Evolutionary conservation across 2,329 filamentous ascomycete species (phyloP).

Genomic region (Colletotrichum tabaci): DNA sequence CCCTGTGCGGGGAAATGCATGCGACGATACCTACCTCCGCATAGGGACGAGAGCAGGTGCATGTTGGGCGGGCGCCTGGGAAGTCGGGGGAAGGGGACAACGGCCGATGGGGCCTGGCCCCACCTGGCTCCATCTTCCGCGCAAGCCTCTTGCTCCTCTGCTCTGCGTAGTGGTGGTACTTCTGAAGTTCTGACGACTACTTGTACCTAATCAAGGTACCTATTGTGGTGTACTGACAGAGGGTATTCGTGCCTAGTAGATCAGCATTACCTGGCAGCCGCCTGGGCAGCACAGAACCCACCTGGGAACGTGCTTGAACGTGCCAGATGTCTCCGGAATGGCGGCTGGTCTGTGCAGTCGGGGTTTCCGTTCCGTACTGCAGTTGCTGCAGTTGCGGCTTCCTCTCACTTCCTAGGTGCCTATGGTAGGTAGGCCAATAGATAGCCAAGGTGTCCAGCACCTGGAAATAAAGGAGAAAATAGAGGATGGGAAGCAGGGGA

Average conservation of each 20-base stretch:
- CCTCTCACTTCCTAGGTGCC: too few species aligned
- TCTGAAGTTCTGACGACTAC: not conserved
- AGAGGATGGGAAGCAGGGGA: not conserved
- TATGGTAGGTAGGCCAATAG: not conserved
- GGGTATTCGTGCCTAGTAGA: not conserved
- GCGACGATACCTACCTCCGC: slow-evolving; percentile 30
- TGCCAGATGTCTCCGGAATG: too few species aligned
- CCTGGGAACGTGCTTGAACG: too few species aligned
- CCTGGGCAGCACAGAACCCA: too few species aligned
- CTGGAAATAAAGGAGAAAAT: not conserved
- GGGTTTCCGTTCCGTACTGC: too few species aligned
- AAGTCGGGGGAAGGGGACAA: slow-evolving; percentile 17
- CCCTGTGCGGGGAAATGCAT: slow-evolving; percentile 14
- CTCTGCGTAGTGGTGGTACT: too few species aligned
- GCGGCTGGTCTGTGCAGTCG: too few species aligned
- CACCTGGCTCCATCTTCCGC: slow-evolving; percentile 22
- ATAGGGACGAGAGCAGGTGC: slow-evolving; percentile 12
- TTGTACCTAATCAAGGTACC: not conserved
- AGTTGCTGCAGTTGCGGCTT: too few species aligned
- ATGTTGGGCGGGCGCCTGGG: not conserved
- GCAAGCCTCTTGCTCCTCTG: slow-evolving; percentile 27
- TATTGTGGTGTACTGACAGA: too few species aligned
- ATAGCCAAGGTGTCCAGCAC: not conserved
- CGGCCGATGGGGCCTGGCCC: slow-evolving; percentile 15
- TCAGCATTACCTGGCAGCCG: too few species aligned